Evolutionary conservation across 164 flowering plant species (phyloP).

Genomic region (Platanus orientalis): DNA sequence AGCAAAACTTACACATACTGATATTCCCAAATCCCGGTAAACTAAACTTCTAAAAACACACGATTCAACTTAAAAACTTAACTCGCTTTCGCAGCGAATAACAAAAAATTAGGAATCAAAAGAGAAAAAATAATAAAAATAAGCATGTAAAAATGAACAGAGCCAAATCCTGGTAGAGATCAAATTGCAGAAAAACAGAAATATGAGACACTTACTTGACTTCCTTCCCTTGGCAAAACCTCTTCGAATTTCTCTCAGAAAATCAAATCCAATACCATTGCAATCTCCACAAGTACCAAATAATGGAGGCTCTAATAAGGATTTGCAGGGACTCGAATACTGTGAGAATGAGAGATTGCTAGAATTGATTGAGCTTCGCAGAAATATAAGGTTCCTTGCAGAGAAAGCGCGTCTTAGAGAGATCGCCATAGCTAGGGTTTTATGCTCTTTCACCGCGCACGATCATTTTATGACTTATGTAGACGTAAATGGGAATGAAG

Average conservation of each 20-base stretch:
- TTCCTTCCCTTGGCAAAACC: slow-evolving; percentile 66
- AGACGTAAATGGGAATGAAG: too few species aligned
- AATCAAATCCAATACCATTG: slow-evolving; percentile 16
- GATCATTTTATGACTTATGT: too few species aligned
- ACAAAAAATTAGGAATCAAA: too few species aligned
- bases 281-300: slow-evolving; percentile 7
- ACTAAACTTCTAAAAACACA: too few species aligned
- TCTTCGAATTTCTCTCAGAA: slow-evolving; percentile 37
- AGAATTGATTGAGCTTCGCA: slow-evolving; percentile 24
- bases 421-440: slow-evolving; percentile 28
- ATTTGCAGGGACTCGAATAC: slow-evolving; percentile 12
- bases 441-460: too few species aligned
- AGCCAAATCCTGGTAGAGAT: background rate
- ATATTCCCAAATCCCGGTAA: too few species aligned
- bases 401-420: slow-evolving; percentile 33
- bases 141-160: too few species aligned
- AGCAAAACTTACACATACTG: too few species aligned
- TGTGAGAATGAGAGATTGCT: slow-evolving; percentile 23
- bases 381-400: slow-evolving; percentile 21
- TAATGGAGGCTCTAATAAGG: slow-evolving; percentile 4
- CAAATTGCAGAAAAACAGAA: background rate
- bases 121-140: too few species aligned
- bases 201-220: slow-evolving; percentile 36
- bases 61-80: too few species aligned
- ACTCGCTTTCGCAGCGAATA: too few species aligned